phyloP scores from a whole-genome alignment of 768 basidiomycete species.

The Calvatia gigantea region DNA sequence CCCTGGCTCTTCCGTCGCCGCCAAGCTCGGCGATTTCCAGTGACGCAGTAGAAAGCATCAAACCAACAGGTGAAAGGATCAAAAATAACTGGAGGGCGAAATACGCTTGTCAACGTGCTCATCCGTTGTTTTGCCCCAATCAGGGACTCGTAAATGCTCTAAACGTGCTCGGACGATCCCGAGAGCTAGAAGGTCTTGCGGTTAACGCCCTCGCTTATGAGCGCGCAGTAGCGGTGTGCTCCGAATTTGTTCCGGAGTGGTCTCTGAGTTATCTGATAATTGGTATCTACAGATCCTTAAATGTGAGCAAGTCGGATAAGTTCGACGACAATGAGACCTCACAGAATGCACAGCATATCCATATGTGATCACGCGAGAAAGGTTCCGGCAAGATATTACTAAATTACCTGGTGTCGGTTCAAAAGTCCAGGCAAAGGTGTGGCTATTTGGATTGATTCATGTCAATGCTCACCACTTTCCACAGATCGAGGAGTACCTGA shows the following conservation, averaged over 20 bases:
- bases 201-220: slow-evolving; percentile 70
- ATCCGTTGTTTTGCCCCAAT: slow-evolving; percentile 68
- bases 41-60: slow-evolving; percentile 9
- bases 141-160: slow-evolving; percentile 59
- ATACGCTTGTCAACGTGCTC: slow-evolving; percentile 60
- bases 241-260: too few relatives aligned
- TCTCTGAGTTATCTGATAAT: too few relatives aligned
- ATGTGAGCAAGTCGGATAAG: slow-evolving; percentile 17
- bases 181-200: slow-evolving; percentile 65
- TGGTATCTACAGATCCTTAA: slow-evolving; percentile 26
- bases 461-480: background rate
- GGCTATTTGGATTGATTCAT: background rate
- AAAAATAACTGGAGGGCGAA: slow-evolving; percentile 33
- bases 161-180: slow-evolving; percentile 49
- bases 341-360: slow-evolving; percentile 45
- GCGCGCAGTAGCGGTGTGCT: slow-evolving; percentile 63
- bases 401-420: slow-evolving; percentile 47
- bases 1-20: slow-evolving; percentile 1
- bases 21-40: background rate
- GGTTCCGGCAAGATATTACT: slow-evolving; percentile 32
- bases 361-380: slow-evolving; percentile 32
- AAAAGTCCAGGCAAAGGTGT: slow-evolving; percentile 49
- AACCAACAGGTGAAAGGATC: slow-evolving; percentile 20
- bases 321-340: background rate
- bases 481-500: slow-evolving; percentile 63